phyloP scores from a whole-genome alignment of 768 basidiomycete species.

The Leccinum sublutescens region DNA sequence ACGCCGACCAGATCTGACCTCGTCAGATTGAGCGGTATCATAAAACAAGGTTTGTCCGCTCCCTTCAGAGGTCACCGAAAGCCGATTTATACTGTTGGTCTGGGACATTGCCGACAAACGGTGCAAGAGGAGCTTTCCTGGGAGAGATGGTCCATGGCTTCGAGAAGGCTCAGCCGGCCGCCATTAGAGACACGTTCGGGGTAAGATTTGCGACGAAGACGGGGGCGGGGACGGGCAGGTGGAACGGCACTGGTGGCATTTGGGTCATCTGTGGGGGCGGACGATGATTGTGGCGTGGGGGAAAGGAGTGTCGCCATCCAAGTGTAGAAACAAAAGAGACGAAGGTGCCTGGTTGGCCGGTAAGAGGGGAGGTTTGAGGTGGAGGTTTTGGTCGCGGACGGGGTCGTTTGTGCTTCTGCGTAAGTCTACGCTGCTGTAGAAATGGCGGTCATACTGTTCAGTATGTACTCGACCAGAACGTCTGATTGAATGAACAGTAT shows the following conservation, averaged over 20 bases:
- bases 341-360: slow-evolving; percentile 19
- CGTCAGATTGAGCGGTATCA: slow-evolving; percentile 16
- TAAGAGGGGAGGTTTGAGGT: slow-evolving; percentile 15
- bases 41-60: slow-evolving; percentile 31
- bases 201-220: slow-evolving; percentile 19
- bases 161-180: slow-evolving; percentile 27
- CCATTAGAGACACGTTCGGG: slow-evolving; percentile 25
- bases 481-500: too few species aligned
- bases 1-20: background rate
- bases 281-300: background rate
- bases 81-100: slow-evolving; percentile 11
- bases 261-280: background rate
- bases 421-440: slow-evolving; percentile 4
- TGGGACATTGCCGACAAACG: slow-evolving; percentile 9
- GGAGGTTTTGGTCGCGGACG: slow-evolving; percentile 21
- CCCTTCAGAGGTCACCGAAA: slow-evolving; percentile 23
- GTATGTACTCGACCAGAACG: too few species aligned
- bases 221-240: slow-evolving; percentile 15
- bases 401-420: slow-evolving; percentile 11
- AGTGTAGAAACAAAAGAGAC: slow-evolving; percentile 17
- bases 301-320: slow-evolving; percentile 16
- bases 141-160: slow-evolving; percentile 27
- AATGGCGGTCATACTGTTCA: background rate
- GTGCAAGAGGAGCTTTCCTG: slow-evolving; percentile 11
- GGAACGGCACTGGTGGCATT: background rate